phyloP scores from a whole-genome alignment of 108 stramenopile species.

The Fistulifera solaris region DNA sequence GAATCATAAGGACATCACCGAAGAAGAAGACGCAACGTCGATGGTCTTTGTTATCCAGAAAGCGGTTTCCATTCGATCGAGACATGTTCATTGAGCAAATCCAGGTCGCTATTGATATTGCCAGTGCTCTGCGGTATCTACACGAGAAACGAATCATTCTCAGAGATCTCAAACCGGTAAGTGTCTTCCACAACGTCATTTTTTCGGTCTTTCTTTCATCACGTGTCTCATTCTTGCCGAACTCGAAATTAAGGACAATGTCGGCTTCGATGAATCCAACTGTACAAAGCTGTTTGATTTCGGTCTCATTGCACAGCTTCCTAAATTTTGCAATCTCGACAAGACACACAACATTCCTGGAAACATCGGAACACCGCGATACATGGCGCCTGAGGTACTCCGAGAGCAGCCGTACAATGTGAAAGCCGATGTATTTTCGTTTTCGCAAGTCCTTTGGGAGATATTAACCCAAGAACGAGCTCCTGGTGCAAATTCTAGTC shows the following conservation, averaged over 20 bases:
- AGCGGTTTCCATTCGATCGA: background rate
- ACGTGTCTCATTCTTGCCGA: slow-evolving; percentile 12
- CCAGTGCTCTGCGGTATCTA: slow-evolving; percentile 75
- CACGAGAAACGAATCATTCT: slow-evolving; percentile 89
- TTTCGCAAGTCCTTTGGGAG: slow-evolving; percentile 60
- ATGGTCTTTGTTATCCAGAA: slow-evolving; percentile 8
- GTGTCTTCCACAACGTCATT: background rate
- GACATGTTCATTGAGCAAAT: slow-evolving; percentile 25
- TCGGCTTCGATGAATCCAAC: slow-evolving; percentile 23
- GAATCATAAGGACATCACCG: background rate
- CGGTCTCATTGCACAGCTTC: slow-evolving; percentile 33
- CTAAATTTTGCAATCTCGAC: slow-evolving; percentile 24
- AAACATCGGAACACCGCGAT: slow-evolving; percentile 64
- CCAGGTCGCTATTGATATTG: slow-evolving; percentile 35
- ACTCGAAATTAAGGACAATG: slow-evolving; percentile 17
- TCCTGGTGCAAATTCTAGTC: slow-evolving; percentile 29
- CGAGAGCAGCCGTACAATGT: slow-evolving; percentile 83
- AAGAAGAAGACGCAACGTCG: background rate
- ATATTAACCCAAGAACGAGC: slow-evolving; percentile 36
- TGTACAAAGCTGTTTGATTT: slow-evolving; percentile 25
- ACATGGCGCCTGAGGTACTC: slow-evolving; percentile 93
- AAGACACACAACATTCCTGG: slow-evolving; percentile 39
- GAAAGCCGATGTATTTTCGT: slow-evolving; percentile 86
- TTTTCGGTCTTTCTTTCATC: too few species aligned
- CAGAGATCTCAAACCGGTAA: slow-evolving; percentile 63